Evolutionary conservation across 1,284 basidiomycete species (phyloP).

Genomic region (Cryptococcus deneoformans): DNA sequence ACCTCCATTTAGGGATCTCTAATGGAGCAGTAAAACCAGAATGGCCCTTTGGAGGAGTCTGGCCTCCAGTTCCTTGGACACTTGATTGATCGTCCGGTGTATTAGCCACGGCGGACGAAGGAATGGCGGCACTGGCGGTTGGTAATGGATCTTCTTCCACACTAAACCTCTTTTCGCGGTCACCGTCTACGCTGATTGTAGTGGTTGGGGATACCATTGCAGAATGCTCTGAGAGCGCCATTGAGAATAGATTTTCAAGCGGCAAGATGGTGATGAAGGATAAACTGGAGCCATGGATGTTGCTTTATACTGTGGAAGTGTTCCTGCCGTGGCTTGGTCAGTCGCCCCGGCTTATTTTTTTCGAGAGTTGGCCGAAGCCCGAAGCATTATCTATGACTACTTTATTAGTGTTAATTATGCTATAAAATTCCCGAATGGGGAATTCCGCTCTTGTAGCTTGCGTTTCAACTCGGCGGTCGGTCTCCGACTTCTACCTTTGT

Average conservation of each 20-base stretch:
- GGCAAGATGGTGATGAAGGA: too few relatives aligned
- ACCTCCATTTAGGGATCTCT: constrained; percentile 27
- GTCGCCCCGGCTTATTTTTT: too few relatives aligned
- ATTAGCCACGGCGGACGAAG: not conserved
- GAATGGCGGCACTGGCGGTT: not conserved
- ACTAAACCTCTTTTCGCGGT: not conserved
- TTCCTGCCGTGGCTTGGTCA: too few relatives aligned
- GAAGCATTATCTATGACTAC: too few relatives aligned
- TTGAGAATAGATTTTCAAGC: not conserved
- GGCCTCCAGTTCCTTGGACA: constrained; percentile 4
- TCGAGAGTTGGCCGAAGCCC: too few relatives aligned
- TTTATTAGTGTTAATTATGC: too few relatives aligned
- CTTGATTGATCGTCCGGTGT: not conserved
- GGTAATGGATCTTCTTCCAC: not conserved
- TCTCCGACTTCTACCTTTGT: too few relatives aligned
- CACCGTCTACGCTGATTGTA: not conserved
- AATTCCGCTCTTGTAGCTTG: too few relatives aligned
- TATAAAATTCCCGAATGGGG: too few relatives aligned
- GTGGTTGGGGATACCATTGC: not conserved
- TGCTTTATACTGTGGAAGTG: too few relatives aligned
- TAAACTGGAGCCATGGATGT: too few relatives aligned
- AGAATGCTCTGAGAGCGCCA: not conserved
- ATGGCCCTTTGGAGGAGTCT: constrained; percentile 7
- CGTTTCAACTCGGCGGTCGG: too few relatives aligned
- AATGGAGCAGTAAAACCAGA: constrained; percentile 16